These are phyloP conservation scores for Penicillium sp. DNA, from an alignment of 2,329 filamentous ascomycete species.

Conservation along the genomic window DNA sequence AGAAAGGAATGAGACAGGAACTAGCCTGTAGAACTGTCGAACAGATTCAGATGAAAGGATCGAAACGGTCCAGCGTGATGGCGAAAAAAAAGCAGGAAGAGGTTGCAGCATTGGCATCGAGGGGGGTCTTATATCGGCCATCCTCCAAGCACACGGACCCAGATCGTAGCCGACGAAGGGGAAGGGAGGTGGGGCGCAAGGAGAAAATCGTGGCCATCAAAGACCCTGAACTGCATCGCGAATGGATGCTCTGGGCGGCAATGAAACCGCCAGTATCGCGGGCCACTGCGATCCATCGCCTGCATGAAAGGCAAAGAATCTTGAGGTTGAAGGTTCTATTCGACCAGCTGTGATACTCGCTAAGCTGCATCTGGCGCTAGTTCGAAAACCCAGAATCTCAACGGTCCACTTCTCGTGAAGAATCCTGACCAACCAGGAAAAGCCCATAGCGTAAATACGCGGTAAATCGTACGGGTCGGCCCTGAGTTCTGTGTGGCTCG, in stretches of 20 bases:
- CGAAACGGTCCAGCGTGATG: slow-evolving; percentile 31
- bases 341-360: neutral
- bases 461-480: neutral
- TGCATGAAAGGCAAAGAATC: neutral
- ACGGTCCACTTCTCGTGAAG: slow-evolving; percentile 8
- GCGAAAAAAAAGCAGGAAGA: slow-evolving; percentile 17
- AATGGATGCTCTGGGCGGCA: slow-evolving; percentile 8
- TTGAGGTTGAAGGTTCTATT: slow-evolving; percentile 12
- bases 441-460: neutral
- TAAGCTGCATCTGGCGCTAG: slow-evolving; percentile 5
- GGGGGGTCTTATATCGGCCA: slow-evolving; percentile 25
- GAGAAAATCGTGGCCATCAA: neutral
- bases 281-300: slow-evolving; percentile 1
- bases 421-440: slow-evolving; percentile 9
- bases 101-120: slow-evolving; percentile 21
- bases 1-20: slow-evolving; percentile 35
- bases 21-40: slow-evolving; percentile 41
- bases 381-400: neutral
- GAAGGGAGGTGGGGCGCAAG: neutral
- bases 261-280: slow-evolving; percentile 12
- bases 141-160: neutral
- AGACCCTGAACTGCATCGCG: slow-evolving; percentile 10
- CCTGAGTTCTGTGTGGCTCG: neutral
- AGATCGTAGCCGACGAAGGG: slow-evolving; percentile 12
- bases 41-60: slow-evolving; percentile 30